Conservation (phyloP, 2,329 filamentous ascomycete genomes). For the Chrysoporthe deuterocubensis region DNA sequence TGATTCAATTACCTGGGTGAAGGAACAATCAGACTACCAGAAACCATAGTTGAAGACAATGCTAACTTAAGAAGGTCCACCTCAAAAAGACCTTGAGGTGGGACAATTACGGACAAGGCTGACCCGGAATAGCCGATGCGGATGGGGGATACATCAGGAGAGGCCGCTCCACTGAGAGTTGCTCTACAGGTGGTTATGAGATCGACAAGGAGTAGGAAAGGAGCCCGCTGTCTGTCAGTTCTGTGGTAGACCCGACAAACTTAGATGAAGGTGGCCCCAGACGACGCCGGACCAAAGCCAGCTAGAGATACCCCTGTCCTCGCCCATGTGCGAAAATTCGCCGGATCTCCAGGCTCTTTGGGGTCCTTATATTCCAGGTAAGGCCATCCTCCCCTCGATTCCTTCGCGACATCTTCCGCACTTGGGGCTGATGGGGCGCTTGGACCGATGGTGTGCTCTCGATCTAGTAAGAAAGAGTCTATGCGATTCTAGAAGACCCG, state of each 20-base stretch:
- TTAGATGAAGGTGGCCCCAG: conserved; percentile 1
- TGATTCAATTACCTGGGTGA: no score
- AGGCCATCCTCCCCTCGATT: conserved; percentile 19
- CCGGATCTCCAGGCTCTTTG: background rate
- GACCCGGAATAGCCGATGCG: no score
- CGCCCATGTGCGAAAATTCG: conserved; percentile 12
- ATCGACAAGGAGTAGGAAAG: no score
- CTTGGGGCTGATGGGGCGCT: background rate
- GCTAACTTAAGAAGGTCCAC: no score
- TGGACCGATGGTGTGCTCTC: conserved; percentile 10
- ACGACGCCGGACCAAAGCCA: background rate
- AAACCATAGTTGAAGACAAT: no score
- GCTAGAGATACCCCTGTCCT: conserved; percentile 4
- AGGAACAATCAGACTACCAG: no score
- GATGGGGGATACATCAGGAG: no score
- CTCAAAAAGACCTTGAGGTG: no score
- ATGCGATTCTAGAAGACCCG: conserved; percentile 17
- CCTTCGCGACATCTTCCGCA: background rate
- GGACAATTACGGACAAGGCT: no score
- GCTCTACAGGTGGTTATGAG: no score
- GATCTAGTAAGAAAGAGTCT: conserved; percentile 27
- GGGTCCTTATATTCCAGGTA: conserved; percentile 9
- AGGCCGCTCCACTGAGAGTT: no score
- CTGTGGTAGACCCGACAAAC: background rate
- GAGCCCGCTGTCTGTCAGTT: no score